Conservation (phyloP, 306 rosid genomes). For the Citrullus mucosospermus region DNA sequence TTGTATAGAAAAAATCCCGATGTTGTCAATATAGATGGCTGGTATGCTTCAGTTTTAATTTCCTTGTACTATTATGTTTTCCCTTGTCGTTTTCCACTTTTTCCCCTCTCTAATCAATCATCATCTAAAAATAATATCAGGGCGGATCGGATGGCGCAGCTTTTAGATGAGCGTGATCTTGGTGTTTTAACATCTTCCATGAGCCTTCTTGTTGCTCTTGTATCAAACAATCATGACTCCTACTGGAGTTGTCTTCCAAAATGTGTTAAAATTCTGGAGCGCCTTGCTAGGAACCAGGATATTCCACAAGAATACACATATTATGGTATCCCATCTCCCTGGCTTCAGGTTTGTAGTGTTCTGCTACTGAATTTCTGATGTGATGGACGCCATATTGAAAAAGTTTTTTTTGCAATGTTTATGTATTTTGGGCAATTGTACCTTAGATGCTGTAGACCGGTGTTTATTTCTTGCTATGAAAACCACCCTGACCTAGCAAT, state of each 20-base stretch:
- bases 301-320: slow-evolving; percentile 96
- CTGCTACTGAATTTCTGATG: slow-evolving; percentile 1
- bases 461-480: not conserved
- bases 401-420: not conserved
- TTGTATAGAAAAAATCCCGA: slow-evolving; percentile 96
- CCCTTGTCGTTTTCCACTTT: not conserved
- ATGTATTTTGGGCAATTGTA: not conserved
- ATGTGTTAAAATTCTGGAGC: slow-evolving; percentile 83
- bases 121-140: slow-evolving; percentile 24
- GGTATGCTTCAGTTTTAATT: slow-evolving; percentile 43
- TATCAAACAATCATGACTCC: slow-evolving; percentile 74
- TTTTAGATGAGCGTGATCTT: slow-evolving; percentile 95
- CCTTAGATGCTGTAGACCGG: not conserved
- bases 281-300: slow-evolving; percentile 97
- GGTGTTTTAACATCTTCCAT: slow-evolving; percentile 96
- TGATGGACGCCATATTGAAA: not conserved
- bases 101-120: slow-evolving; percentile 10
- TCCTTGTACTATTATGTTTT: slow-evolving; percentile 10
- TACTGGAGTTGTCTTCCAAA: slow-evolving; percentile 99
- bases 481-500: not conserved
- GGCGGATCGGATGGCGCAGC: slow-evolving; percentile 99
- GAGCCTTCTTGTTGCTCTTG: slow-evolving; percentile 98
- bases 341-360: slow-evolving; percentile 89
- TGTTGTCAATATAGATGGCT: slow-evolving; percentile 97
- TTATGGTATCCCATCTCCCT: slow-evolving; percentile 99